A percentile compares a stretch with the other conserved stretches of the same genome.
Conservation (phyloP, 768 basidiomycete species). For the Leccinum broughii region DNA sequence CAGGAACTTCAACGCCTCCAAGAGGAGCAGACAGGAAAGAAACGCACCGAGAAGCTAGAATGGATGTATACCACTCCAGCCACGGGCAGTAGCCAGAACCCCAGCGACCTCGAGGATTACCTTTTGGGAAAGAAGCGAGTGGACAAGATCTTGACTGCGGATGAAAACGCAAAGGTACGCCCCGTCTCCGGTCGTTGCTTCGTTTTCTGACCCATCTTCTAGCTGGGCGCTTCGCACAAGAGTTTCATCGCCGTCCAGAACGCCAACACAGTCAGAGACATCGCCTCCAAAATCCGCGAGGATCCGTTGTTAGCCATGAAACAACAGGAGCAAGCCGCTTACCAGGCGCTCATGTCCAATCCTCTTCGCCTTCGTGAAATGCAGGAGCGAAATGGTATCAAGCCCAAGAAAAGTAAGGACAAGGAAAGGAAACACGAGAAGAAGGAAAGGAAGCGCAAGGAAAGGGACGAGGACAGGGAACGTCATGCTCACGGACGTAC, state of each 20-base stretch:
- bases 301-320: slow-evolving; percentile 98
- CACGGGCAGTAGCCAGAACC: slow-evolving; percentile 79
- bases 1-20: slow-evolving; percentile 93
- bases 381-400: slow-evolving; percentile 80
- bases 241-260: slow-evolving; percentile 94
- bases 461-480: slow-evolving; percentile 27
- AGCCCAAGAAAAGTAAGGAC: slow-evolving; percentile 73
- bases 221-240: slow-evolving; percentile 87
- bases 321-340: slow-evolving; percentile 93
- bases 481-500: slow-evolving; percentile 32
- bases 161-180: slow-evolving; percentile 85
- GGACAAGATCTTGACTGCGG: slow-evolving; percentile 90
- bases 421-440: slow-evolving; percentile 54
- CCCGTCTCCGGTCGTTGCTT: background rate
- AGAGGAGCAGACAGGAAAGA: slow-evolving; percentile 94
- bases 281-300: slow-evolving; percentile 92
- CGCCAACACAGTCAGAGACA: slow-evolving; percentile 86
- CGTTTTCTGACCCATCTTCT: slow-evolving; percentile 11
- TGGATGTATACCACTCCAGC: slow-evolving; percentile 99
- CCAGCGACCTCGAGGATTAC: slow-evolving; percentile 95
- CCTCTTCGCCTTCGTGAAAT: slow-evolving; percentile 81
- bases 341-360: slow-evolving; percentile 82
- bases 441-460: slow-evolving; percentile 44
- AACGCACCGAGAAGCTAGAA: slow-evolving; percentile 90
- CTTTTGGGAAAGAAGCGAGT: slow-evolving; percentile 96